Evolutionary conservation across 2,329 filamentous ascomycete species (phyloP), one percentile per base, ranked within the genome.

Genomic region (Neocucurbitaria cava): DNA sequence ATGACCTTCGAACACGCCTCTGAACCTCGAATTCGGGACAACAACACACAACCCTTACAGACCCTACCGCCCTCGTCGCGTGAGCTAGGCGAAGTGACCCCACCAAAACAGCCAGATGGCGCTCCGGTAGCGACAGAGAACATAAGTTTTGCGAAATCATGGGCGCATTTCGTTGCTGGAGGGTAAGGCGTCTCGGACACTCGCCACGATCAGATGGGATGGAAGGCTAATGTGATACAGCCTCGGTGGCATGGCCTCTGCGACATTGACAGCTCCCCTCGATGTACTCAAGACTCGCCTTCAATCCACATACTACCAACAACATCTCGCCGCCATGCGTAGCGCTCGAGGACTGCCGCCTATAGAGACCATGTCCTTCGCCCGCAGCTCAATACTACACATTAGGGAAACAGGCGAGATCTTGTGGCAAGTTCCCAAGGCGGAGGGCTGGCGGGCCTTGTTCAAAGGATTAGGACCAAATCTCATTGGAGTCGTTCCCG

Each of bases 391-490:
- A 1, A 71, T 86, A 7, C 84, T 92, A 60, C 93, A 97, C 77
- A 85, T 97, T 54, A 81, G 82, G 48, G 94, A 97, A 73, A 98
- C 93, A 0, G 84, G 95, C 45, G 89, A 94, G 72, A 96, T 97
- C 48, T 82, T 98, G 30, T 84, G 85, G 60, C 86, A 89, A 23
- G 92, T 98, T 6, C 90, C 94, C 65, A 86, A 86, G 46, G 81
- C 86, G 18, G 94, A 97, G 74, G 94, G 94, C 20, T 89, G 88
- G 81, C 86, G 92, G 46, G 93, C 92, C 10, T 82, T 98, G 3
- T 98, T 97, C 83, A 96, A 96, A 74, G 94, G 94, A 20, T 83
- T 98, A 3, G 93, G 92, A 0, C 93, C 94, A 0, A 97, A 96
- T 75, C 82, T 97, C 7, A 83, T 95, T 7, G 93, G 94, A 52